Evolutionary conservation across 2,329 filamentous ascomycete genomes (phyloP).

Genomic region (Teratosphaeria epicoccoides): DNA sequence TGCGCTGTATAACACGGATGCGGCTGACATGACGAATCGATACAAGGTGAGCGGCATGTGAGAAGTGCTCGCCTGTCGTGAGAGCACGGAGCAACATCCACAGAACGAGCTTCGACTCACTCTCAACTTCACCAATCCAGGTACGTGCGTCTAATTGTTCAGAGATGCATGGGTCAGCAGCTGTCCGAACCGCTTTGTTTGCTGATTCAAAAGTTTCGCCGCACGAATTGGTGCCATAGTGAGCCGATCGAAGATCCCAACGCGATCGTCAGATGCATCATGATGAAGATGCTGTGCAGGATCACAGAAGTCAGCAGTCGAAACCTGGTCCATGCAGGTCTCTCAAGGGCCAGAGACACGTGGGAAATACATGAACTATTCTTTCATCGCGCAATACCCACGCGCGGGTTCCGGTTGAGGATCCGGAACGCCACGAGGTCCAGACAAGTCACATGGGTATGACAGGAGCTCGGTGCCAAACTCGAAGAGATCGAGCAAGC

Average conservation of each 20-base stretch:
- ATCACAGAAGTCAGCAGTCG: conserved; percentile 32
- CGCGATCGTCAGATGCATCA: conserved; percentile 1
- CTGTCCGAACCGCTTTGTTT: background rate
- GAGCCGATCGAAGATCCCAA: conserved; percentile 32
- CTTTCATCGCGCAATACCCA: conserved; percentile 20
- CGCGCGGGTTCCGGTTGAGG: conserved; percentile 28
- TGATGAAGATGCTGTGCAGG: conserved; percentile 20
- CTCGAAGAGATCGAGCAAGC: conserved; percentile 30
- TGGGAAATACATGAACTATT: conserved; percentile 32
- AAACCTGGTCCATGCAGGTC: conserved; percentile 31
- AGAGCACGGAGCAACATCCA: conserved; percentile 18
- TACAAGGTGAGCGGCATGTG: conserved; percentile 40
- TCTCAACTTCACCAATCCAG: conserved; percentile 34
- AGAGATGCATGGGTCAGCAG: background rate
- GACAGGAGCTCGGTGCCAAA: conserved; percentile 30
- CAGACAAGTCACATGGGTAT: conserved; percentile 31
- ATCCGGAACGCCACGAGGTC: conserved; percentile 26
- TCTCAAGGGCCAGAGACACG: conserved; percentile 28
- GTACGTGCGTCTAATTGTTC: background rate
- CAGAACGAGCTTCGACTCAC: conserved; percentile 29
- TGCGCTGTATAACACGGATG: conserved; percentile 27
- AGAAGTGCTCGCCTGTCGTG: conserved; percentile 36
- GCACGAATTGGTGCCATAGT: conserved; percentile 39
- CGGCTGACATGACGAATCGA: conserved; percentile 29
- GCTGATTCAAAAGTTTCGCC: background rate